Evolutionary conservation across 1,139 yeast genomes (phyloP).

Genomic region (Magnusiomyces paraingens): DNA sequence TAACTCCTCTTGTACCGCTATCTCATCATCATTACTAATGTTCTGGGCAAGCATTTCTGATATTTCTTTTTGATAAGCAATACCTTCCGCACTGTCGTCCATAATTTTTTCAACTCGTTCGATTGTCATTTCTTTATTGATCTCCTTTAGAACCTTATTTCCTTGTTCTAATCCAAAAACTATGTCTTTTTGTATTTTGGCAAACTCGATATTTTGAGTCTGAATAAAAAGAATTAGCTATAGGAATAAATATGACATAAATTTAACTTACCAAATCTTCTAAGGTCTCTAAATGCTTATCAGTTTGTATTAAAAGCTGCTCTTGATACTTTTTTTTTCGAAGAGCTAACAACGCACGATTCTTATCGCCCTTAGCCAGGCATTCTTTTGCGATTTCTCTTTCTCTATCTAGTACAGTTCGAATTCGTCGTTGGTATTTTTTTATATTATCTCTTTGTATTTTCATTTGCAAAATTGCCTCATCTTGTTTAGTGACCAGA

Average conservation of each 20-base stretch:
- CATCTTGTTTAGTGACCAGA: constrained; percentile 68
- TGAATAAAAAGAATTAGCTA: constrained; percentile 5
- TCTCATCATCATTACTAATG: constrained; percentile 52
- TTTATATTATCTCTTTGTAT: constrained; percentile 79
- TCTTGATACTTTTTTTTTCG: constrained; percentile 79
- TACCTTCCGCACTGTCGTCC: constrained; percentile 82
- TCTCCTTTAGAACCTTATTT: constrained; percentile 60
- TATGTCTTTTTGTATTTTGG: constrained; percentile 80
- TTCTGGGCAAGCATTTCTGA: constrained; percentile 40
- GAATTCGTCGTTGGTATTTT: constrained; percentile 63
- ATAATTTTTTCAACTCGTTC: constrained; percentile 75
- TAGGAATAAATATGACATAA: background rate
- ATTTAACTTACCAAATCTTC: constrained; percentile 38
- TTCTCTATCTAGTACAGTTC: constrained; percentile 51
- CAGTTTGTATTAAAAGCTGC: constrained; percentile 58
- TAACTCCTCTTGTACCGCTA: constrained; percentile 61
- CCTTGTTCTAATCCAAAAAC: constrained; percentile 75
- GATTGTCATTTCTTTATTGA: constrained; percentile 71
- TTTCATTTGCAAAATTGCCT: constrained; percentile 78
- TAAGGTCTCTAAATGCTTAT: constrained; percentile 68
- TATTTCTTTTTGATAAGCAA: constrained; percentile 62
- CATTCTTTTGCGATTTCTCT: constrained; percentile 52
- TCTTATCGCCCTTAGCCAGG: constrained; percentile 46
- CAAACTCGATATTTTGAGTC: constrained; percentile 64
- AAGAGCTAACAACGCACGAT: constrained; percentile 62